A percentile compares a stretch with the other conserved stretches of the same genome.
These are phyloP conservation scores for Fusarium sp. DNA, from an alignment of 2,329 filamentous ascomycete species.

Conservation along the genomic window DNA sequence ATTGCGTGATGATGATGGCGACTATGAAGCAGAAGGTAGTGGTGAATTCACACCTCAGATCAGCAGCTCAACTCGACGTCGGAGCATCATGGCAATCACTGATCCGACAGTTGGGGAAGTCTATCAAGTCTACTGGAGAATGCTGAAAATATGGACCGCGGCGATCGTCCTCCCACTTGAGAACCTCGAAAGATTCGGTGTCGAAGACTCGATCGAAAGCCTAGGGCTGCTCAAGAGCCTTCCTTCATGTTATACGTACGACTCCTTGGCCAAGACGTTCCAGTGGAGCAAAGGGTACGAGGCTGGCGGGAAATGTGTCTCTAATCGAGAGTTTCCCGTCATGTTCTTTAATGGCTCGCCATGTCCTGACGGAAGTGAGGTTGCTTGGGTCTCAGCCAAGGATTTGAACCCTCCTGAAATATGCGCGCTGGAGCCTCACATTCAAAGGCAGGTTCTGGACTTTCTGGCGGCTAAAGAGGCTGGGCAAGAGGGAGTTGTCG, in stretches of 20 bases:
- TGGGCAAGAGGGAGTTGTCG: background rate
- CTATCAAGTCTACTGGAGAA: conserved; percentile 24
- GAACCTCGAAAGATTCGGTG: conserved; percentile 7
- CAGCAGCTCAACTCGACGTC: background rate
- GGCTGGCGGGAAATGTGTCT: background rate
- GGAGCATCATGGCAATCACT: background rate
- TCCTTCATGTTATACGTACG: conserved; percentile 26
- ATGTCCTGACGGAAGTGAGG: conserved; percentile 17
- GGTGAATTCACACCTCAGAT: background rate
- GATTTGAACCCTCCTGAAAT: conserved; percentile 7
- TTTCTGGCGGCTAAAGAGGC: background rate
- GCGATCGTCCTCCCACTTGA: conserved; percentile 20
- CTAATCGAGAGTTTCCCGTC: conserved; percentile 27
- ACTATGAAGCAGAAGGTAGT: background rate
- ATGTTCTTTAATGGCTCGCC: conserved; percentile 34
- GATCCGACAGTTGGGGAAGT: conserved; percentile 20
- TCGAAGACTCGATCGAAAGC: conserved; percentile 3
- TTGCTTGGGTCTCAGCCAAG: conserved; percentile 24
- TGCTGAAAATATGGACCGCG: conserved; percentile 17
- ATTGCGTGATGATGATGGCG: background rate
- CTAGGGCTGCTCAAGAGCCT: conserved; percentile 15
- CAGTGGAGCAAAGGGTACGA: conserved; percentile 25
- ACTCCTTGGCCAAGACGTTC: conserved; percentile 9
- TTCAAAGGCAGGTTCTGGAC: conserved; percentile 10
- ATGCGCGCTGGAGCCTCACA: background rate